A percentile compares a stretch with the other conserved stretches of the same genome.
These are phyloP conservation scores for Starmera pachycereana DNA, from an alignment of 805 yeast genomes.

Conservation along the genomic window DNA sequence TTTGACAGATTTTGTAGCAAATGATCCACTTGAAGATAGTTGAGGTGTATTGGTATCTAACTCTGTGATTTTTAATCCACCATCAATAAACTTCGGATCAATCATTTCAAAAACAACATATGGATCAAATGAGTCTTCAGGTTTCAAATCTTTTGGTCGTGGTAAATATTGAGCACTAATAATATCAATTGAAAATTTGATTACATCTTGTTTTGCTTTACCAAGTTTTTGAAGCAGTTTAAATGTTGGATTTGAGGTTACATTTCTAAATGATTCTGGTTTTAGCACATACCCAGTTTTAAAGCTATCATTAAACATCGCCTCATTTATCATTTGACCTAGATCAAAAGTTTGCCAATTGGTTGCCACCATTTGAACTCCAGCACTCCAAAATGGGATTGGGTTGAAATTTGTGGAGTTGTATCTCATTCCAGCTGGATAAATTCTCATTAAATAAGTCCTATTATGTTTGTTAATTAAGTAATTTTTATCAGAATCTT, in stretches of 20 bases:
- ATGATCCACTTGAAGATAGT: background rate
- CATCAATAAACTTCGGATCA: slow-evolving; percentile 27
- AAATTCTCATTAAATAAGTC: slow-evolving; percentile 66
- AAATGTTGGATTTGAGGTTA: slow-evolving; percentile 15
- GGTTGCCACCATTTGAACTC: slow-evolving; percentile 91
- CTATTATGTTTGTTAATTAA: slow-evolving; percentile 71
- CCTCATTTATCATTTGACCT: slow-evolving; percentile 83
- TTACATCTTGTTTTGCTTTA: slow-evolving; percentile 1
- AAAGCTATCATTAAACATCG: slow-evolving; percentile 56
- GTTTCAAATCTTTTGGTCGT: slow-evolving; percentile 42
- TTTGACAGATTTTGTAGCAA: slow-evolving; percentile 24
- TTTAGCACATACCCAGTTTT: slow-evolving; percentile 73
- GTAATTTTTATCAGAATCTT: slow-evolving; percentile 43
- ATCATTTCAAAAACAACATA: slow-evolving; percentile 50
- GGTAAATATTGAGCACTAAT: slow-evolving; percentile 86
- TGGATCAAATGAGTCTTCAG: slow-evolving; percentile 44
- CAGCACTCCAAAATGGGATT: slow-evolving; percentile 67
- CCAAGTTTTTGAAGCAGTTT: slow-evolving; percentile 10
- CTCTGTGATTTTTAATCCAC: slow-evolving; percentile 5
- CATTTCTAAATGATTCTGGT: slow-evolving; percentile 36
- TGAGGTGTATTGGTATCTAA: slow-evolving; percentile 2
- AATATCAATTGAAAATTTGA: slow-evolving; percentile 30
- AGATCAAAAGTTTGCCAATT: slow-evolving; percentile 92
- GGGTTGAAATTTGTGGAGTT: slow-evolving; percentile 80
- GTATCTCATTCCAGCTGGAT: slow-evolving; percentile 74